phyloP scores from a whole-genome alignment of 768 basidiomycete genomes.

The Strobilomyces echinocephalus region DNA sequence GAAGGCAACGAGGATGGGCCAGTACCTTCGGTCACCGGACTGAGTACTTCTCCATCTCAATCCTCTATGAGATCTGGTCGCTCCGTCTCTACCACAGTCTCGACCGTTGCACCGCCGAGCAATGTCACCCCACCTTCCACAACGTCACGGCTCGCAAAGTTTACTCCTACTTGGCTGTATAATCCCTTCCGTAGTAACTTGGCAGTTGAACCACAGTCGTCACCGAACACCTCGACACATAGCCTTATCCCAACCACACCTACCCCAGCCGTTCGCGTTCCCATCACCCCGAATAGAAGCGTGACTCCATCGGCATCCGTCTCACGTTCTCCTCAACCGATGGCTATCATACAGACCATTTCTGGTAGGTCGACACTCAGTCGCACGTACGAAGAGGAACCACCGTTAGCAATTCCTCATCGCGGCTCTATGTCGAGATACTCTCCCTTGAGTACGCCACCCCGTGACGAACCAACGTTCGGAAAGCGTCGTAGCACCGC shows the following conservation, averaged over 20 bases:
- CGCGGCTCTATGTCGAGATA: slow-evolving; percentile 48
- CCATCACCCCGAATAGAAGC: slow-evolving; percentile 27
- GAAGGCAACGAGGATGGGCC: slow-evolving; percentile 33
- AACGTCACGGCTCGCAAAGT: slow-evolving; percentile 46
- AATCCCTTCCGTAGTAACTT: slow-evolving; percentile 63
- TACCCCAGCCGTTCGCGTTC: slow-evolving; percentile 27
- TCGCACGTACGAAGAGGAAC: slow-evolving; percentile 59
- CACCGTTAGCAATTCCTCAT: slow-evolving; percentile 35
- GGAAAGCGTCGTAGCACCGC: slow-evolving; percentile 51
- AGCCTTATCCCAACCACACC: slow-evolving; percentile 24
- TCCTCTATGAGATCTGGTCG: slow-evolving; percentile 53
- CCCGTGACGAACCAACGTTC: slow-evolving; percentile 57
- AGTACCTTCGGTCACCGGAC: slow-evolving; percentile 31
- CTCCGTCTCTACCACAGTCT: slow-evolving; percentile 42
- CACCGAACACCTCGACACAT: slow-evolving; percentile 47
- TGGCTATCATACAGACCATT: slow-evolving; percentile 36
- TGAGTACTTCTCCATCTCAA: slow-evolving; percentile 65
- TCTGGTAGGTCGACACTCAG: slow-evolving; percentile 44
- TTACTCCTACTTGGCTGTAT: slow-evolving; percentile 75
- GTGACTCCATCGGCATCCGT: slow-evolving; percentile 29
- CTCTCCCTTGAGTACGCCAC: slow-evolving; percentile 66
- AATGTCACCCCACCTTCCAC: slow-evolving; percentile 23
- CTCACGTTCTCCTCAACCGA: slow-evolving; percentile 38
- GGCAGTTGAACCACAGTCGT: slow-evolving; percentile 48
- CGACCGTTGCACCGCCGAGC: slow-evolving; percentile 16